Evolutionary conservation across 1,284 basidiomycete genomes (phyloP), one percentile per base, ranked within the genome.

Genomic region (Cutaneotrichosporon arboriforme): DNA sequence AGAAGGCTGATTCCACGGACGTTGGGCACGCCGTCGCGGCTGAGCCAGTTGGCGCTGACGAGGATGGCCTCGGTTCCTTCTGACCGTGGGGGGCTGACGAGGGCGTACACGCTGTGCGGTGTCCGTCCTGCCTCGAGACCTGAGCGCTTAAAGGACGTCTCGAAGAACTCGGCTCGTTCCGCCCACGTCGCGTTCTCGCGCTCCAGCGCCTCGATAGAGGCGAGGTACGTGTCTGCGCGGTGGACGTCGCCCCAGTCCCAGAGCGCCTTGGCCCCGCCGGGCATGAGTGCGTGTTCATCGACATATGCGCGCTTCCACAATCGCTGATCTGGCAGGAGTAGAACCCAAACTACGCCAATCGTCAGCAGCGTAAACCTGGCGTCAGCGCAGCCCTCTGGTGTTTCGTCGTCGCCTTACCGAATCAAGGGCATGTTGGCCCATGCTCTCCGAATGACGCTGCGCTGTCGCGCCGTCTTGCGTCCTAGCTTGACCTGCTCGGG

Each of bases 241-340:
- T 87, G 84, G 5, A 96, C 93, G 49, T 96, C 85, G 46, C 77
- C 81, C 92, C 92, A 96, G 63, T 81, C 81, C 84, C 86, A 96
- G 65, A 90, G 84, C 12, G 87, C 88, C 52, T 83, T 87, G 21
- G 92, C 90, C 77, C 92, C 88, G 3, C 82, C 85, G 4, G 93
- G 91, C 66, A 90, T 88, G 22, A 97, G 76, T 0, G 93, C 92
- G 72, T 97, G 93, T 77, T 97, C 92, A 69, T 93, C 90, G 43
- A 92, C 86, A 69, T 89, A 93, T 15, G 84, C 87, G 4, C 75
- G 70, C 63, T 84, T 80, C 15, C 84, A 85, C 4, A 93, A 77
- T 2, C 76, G 70, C 15, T 81, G 78, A 14, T 80, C 78, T 4
- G 90, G 90, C 48, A 93, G 79, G 10, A 80, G 72, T 5, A 84